Evolutionary conservation across 2,329 filamentous ascomycete species (phyloP).

Genomic region (Apiospora koreana): DNA sequence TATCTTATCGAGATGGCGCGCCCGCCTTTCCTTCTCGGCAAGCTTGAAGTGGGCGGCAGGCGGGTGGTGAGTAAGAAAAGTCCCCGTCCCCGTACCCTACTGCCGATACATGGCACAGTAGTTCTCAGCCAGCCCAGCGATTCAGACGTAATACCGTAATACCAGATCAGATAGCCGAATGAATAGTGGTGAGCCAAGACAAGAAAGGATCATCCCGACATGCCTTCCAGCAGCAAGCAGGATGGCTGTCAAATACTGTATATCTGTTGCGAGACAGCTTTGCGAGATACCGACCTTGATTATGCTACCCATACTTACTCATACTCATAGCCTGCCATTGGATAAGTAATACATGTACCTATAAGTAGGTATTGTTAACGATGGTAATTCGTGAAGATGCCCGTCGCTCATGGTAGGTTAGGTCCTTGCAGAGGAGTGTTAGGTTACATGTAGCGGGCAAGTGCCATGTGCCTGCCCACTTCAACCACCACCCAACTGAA

Average conservation of each 20-base stretch:
- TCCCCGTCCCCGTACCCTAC: not conserved
- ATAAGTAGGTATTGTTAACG: too few relatives aligned
- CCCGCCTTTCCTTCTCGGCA: slow-evolving; percentile 3
- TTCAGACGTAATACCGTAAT: not conserved
- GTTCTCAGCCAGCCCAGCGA: not conserved
- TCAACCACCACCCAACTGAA: not conserved
- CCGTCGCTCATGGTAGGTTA: too few relatives aligned
- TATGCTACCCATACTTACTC: not conserved
- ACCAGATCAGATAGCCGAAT: slow-evolving; percentile 7
- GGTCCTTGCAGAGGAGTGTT: too few relatives aligned
- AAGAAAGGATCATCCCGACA: not conserved
- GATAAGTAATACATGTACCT: too few relatives aligned
- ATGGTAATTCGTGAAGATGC: too few relatives aligned
- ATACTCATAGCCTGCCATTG: too few relatives aligned
- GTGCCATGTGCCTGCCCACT: not conserved
- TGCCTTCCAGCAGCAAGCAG: not conserved
- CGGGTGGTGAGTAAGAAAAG: not conserved
- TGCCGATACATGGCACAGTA: too few relatives aligned
- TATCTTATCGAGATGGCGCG: not conserved
- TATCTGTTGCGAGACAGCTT: not conserved
- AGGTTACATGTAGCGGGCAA: too few relatives aligned
- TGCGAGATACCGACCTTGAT: too few relatives aligned
- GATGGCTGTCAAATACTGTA: too few relatives aligned
- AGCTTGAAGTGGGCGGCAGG: not conserved
- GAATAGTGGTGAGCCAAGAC: not conserved